Evolutionary conservation across 257 asterid species (phyloP).

Genomic region (Plectranthus barbatus): DNA sequence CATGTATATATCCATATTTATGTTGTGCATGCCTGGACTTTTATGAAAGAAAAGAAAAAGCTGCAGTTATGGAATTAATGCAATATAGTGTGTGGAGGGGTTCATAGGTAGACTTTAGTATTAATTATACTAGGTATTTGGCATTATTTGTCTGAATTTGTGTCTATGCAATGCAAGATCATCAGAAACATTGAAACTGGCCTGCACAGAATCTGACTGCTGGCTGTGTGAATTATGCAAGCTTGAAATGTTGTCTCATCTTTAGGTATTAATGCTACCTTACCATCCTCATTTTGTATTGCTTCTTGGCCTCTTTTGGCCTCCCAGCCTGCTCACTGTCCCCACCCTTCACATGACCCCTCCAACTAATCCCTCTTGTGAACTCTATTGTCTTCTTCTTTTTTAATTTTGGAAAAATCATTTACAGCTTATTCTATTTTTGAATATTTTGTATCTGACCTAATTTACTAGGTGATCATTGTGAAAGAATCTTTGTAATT

Average conservation of each 20-base stretch:
- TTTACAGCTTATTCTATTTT: background rate
- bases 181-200: conserved; percentile 4
- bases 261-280: background rate
- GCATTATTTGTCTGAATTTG: background rate
- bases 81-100: background rate
- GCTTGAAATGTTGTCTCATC: conserved; percentile 16
- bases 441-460: too few relatives aligned
- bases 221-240: conserved; percentile 10
- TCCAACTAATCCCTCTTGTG: too few relatives aligned
- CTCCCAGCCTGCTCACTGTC: conserved; percentile 5
- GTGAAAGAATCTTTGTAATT: too few relatives aligned
- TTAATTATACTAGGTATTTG: conserved; percentile 15
- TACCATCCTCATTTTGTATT: conserved; percentile 11
- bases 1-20: too few relatives aligned
- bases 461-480: too few relatives aligned
- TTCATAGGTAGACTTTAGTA: background rate
- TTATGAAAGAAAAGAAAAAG: background rate
- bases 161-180: background rate
- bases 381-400: too few relatives aligned
- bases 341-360: conserved; percentile 11
- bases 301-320: conserved; percentile 5
- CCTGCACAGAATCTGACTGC: conserved; percentile 11
- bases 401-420: too few relatives aligned
- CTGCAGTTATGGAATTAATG: background rate
- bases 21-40: too few relatives aligned